phyloP scores from a whole-genome alignment of 805 yeast genomes.

The Saccharomyces mikatae region DNA sequence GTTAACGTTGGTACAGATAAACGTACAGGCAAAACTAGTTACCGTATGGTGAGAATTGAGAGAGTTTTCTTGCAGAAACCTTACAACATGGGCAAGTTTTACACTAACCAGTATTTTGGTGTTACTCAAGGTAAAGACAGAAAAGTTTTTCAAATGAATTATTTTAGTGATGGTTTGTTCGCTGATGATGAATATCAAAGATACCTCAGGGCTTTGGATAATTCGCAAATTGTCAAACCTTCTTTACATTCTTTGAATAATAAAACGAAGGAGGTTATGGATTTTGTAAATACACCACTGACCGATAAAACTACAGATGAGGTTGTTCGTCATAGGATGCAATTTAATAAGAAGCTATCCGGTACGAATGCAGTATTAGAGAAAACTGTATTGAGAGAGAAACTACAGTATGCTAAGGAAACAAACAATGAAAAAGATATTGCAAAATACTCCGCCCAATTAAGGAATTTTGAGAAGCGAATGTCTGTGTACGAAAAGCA shows the following conservation, averaged over 20 bases:
- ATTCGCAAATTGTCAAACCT: slow-evolving; percentile 45
- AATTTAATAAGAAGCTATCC: slow-evolving; percentile 46
- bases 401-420: slow-evolving; percentile 67
- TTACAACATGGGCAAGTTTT: slow-evolving; percentile 42
- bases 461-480: slow-evolving; percentile 36
- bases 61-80: slow-evolving; percentile 48
- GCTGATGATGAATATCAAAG: slow-evolving; percentile 63
- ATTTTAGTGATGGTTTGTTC: slow-evolving; percentile 71
- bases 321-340: slow-evolving; percentile 66
- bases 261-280: slow-evolving; percentile 54
- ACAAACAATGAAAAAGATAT: slow-evolving; percentile 39
- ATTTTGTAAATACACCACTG: slow-evolving; percentile 56
- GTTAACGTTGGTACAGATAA: slow-evolving; percentile 71
- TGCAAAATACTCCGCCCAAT: slow-evolving; percentile 40
- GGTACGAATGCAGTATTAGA: slow-evolving; percentile 72
- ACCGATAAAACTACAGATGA: slow-evolving; percentile 68
- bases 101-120: slow-evolving; percentile 50
- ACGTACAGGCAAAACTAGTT: slow-evolving; percentile 53
- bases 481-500: slow-evolving; percentile 31
- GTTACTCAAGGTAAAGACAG: slow-evolving; percentile 79
- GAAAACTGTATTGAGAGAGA: slow-evolving; percentile 63
- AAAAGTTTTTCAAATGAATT: slow-evolving; percentile 67
- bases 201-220: slow-evolving; percentile 53
- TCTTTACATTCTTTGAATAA: slow-evolving; percentile 53
- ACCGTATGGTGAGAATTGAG: slow-evolving; percentile 78